A percentile compares a stretch with the other conserved stretches of the same genome.
These are phyloP conservation scores for Tranzscheliella williamsii DNA, from an alignment of 1,284 basidiomycete genomes.

Conservation along the genomic window DNA sequence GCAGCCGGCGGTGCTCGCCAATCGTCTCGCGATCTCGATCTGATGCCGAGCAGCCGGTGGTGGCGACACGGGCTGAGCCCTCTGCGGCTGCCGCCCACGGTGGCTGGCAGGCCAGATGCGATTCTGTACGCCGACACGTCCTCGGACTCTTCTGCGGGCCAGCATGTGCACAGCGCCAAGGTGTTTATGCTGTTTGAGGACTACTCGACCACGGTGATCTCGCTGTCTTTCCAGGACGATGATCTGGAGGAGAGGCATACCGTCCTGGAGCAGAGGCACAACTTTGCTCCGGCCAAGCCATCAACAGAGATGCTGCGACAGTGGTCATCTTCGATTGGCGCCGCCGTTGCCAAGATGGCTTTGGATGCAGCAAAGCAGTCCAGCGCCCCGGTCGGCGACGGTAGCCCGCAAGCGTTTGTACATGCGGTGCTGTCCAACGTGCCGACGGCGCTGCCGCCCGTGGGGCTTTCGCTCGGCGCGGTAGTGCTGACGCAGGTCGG, in stretches of 20 bases:
- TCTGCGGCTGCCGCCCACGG: conserved; percentile 42
- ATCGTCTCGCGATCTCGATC: conserved; percentile 47
- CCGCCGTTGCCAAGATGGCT: conserved; percentile 69
- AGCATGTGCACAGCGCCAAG: conserved; percentile 22
- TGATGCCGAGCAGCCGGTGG: conserved; percentile 49
- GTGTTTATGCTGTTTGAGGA: conserved; percentile 49
- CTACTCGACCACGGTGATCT: conserved; percentile 42
- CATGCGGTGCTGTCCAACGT: conserved; percentile 69
- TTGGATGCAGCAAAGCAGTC: conserved; percentile 71
- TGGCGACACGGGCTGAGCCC: conserved; percentile 48
- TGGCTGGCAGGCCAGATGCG: conserved; percentile 42
- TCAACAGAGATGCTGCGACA: conserved; percentile 70
- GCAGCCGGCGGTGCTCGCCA: conserved; percentile 1
- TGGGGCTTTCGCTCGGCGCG: conserved; percentile 41
- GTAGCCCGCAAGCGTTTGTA: conserved; percentile 78
- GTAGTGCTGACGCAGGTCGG: conserved; percentile 67
- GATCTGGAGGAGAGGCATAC: conserved; percentile 41
- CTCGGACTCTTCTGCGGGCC: conserved; percentile 7
- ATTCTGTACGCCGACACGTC: conserved; percentile 36
- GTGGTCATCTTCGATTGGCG: conserved; percentile 74
- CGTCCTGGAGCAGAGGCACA: conserved; percentile 27
- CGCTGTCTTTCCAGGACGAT: conserved; percentile 38
- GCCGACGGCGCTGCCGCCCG: conserved; percentile 64
- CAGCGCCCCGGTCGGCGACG: conserved; percentile 74
- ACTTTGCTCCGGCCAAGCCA: conserved; percentile 37